Percentiles rank a stretch among this genome's conserved stretches.
Evolutionary conservation across 257 asterid genomes (phyloP).

Genomic region (Dorcoceras hygrometricum): DNA sequence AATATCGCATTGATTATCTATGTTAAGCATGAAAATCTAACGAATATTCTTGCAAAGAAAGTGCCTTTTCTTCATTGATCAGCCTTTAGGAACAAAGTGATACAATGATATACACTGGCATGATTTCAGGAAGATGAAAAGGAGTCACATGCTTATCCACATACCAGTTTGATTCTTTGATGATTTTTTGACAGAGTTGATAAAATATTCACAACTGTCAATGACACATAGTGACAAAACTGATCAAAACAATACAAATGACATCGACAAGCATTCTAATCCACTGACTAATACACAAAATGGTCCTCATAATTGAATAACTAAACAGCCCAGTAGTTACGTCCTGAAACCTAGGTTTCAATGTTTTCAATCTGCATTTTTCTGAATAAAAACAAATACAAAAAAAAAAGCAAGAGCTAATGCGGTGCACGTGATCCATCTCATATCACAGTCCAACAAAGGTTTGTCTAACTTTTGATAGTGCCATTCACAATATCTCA

Average conservation of each 20-base stretch:
- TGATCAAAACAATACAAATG: constrained; percentile 4
- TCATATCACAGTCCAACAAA: too few species aligned
- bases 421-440: too few species aligned
- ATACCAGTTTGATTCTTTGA: background rate
- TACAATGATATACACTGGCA: constrained; percentile 3
- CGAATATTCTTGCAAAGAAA: background rate
- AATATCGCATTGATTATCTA: too few species aligned
- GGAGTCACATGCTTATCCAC: constrained; percentile 16
- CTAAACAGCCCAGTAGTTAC: background rate
- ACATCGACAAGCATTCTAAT: background rate
- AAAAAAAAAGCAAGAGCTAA: background rate
- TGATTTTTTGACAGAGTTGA: background rate
- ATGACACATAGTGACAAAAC: background rate
- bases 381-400: constrained; percentile 3
- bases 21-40: too few species aligned
- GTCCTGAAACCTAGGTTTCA: background rate
- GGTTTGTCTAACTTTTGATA: too few species aligned
- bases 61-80: constrained; percentile 9
- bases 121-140: constrained; percentile 11
- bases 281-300: background rate
- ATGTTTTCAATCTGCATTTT: background rate
- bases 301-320: too few species aligned
- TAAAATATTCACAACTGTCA: background rate
- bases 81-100: constrained; percentile 1
- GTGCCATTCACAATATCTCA: constrained; percentile 1